Base-by-base conservation (phyloP, 495 filamentous ascomycete species). In the Pyrenopolyporus hunteri region DNA sequence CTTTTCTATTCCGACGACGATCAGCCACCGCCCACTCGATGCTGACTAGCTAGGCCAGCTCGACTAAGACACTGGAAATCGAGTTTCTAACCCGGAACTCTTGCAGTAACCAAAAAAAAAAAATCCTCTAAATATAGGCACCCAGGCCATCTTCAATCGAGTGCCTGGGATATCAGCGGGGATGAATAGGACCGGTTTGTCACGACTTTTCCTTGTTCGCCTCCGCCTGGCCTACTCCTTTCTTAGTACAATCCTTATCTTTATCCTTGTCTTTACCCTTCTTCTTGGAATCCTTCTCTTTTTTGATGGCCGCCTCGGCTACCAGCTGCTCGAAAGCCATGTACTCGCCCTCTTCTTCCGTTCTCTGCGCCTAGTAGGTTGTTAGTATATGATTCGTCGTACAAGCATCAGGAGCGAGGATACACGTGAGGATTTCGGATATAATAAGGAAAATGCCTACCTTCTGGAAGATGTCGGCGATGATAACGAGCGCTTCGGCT, bases 291-390 rank as follows among this genome's bases (percentile, higher is more conserved):
- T 83, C 79, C 72, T 92, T 88, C 40, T 90, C 88, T 74, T 97
- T 95, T 84, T 98, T 98, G 46, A 90, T 87, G 42, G 90, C 90
- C 4, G 95, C 93, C 70, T 99, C 94, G 26, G 94, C 92, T 76
- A 99, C 95, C 23, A 99, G 86, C 74, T 97, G 91, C 73, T 99
- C 94, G 68, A 99, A 99, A 14, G 91, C 93, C 87, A 98, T 95
- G 79, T 95, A 97, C 52, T 97, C 93, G 60, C 93, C 94, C 78
- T 98, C 94, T 77, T 99, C 94, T 36, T 98, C 95, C 33, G 92
- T 90, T 56, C 94, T 85, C 72, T 89, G 83, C 14, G 94, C 94
- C 94, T 98, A 19, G 59, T 61, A 14, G 14, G 43, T 11, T 2
- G 31, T 74, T 64, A 76, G 66, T 39, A 49, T 13, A 29, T 19